Evolutionary conservation across 352 stramenopile species (phyloP).

Genomic region (Globisporangium polare): DNA sequence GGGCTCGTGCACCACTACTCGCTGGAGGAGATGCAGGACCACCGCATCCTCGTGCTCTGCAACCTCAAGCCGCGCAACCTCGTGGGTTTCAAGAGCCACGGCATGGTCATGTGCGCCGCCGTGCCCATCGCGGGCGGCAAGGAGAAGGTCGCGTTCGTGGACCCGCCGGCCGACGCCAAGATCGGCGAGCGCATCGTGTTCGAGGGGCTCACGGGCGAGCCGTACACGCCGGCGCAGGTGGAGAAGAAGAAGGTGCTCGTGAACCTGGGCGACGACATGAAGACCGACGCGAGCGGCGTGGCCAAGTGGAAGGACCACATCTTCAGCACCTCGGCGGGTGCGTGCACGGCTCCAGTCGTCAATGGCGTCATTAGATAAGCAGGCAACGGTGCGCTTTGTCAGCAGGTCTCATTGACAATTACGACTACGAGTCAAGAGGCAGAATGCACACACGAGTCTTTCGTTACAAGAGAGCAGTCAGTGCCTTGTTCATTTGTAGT

Average conservation of each 20-base stretch:
- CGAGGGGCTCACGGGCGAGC: constrained; percentile 60
- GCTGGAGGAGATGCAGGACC: constrained; percentile 84
- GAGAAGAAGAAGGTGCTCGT: constrained; percentile 90
- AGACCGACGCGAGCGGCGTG: constrained; percentile 68
- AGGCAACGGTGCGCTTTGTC: neutral
- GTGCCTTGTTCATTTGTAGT: neutral
- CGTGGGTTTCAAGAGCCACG: constrained; percentile 88
- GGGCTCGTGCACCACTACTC: constrained; percentile 86
- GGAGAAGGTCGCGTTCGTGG: constrained; percentile 84
- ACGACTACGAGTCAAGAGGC: neutral
- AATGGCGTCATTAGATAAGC: constrained; percentile 81
- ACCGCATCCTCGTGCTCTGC: constrained; percentile 84
- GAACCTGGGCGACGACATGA: constrained; percentile 75
- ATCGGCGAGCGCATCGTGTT: constrained; percentile 77
- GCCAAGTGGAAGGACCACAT: constrained; percentile 83
- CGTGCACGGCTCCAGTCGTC: constrained; percentile 64
- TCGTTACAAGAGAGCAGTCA: constrained; percentile 10
- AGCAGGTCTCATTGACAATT: neutral
- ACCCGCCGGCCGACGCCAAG: constrained; percentile 67
- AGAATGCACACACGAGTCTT: constrained; percentile 2
- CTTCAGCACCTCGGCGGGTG: constrained; percentile 66
- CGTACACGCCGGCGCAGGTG: constrained; percentile 75
- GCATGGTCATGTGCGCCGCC: constrained; percentile 90
- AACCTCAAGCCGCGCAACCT: constrained; percentile 91
- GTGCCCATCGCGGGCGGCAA: constrained; percentile 59